A percentile compares a stretch with the other conserved stretches of the same genome.
phyloP scores from a whole-genome alignment of 2,329 filamentous ascomycete species.

The Cryphonectria nitschkei region DNA sequence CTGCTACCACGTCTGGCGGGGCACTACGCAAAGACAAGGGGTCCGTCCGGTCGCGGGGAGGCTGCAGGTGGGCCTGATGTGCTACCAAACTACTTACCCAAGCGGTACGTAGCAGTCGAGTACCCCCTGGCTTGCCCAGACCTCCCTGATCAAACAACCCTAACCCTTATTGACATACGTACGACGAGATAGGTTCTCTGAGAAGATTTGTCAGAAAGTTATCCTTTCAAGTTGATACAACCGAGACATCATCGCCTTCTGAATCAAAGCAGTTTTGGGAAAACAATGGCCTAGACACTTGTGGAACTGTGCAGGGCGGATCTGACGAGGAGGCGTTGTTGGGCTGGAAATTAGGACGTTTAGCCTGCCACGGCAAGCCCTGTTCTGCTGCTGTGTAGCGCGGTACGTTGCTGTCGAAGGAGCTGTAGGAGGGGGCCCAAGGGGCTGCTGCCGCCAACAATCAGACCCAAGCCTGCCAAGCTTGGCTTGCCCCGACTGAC shows the following conservation, averaged over 20 bases:
- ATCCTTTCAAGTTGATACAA: too few relatives aligned
- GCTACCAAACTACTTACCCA: background rate
- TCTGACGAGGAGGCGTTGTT: constrained; percentile 14
- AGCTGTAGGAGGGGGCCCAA: constrained; percentile 17
- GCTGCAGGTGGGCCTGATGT: constrained; percentile 4
- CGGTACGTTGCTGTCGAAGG: background rate
- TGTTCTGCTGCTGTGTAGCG: background rate
- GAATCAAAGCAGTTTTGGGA: background rate
- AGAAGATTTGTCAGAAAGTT: background rate
- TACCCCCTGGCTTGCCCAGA: background rate
- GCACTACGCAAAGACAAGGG: constrained; percentile 9
- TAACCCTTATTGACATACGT: background rate
- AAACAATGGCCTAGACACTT: too few relatives aligned
- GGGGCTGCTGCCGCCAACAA: constrained; percentile 20
- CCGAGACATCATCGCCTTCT: background rate
- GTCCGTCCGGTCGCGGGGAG: constrained; percentile 10
- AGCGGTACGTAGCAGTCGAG: background rate
- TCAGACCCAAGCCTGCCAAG: background rate
- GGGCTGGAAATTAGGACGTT: constrained; percentile 4
- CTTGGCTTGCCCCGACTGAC: constrained; percentile 1
- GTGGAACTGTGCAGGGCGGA: background rate
- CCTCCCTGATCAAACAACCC: background rate
- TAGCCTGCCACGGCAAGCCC: constrained; percentile 25
- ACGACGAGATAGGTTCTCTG: background rate
- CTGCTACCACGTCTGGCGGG: constrained; percentile 14